Evolutionary conservation across 2,329 filamentous ascomycete genomes (phyloP).

Genomic region (Aspergillus arachidicola): DNA sequence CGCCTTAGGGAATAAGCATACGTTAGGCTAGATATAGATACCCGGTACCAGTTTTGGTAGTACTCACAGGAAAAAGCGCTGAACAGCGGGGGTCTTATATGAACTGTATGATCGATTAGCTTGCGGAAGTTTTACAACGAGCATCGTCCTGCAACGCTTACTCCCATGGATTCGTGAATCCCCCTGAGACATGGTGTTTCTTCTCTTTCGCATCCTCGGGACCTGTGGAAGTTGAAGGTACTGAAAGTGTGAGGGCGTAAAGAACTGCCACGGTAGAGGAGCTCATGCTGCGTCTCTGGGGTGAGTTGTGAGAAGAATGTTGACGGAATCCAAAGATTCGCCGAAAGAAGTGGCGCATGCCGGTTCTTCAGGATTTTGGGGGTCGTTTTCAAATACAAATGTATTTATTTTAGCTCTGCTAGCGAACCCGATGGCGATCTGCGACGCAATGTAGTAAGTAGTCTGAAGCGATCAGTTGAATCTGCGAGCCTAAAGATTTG

Average conservation of each 20-base stretch:
- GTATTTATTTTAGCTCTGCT: neutral
- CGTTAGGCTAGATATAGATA: neutral
- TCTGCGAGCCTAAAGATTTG: neutral
- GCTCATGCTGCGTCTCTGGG: slow-evolving; percentile 36
- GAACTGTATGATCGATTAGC: slow-evolving; percentile 22
- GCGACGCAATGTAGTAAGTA: neutral
- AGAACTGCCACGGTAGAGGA: slow-evolving; percentile 41
- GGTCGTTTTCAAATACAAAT: slow-evolving; percentile 5
- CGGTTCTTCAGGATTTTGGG: neutral
- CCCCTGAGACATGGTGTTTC: slow-evolving; percentile 41
- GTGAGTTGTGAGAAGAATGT: slow-evolving; percentile 15
- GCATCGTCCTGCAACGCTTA: slow-evolving; percentile 22
- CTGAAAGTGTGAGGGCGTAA: slow-evolving; percentile 46
- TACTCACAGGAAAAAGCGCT: slow-evolving; percentile 21
- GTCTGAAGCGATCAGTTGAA: no score
- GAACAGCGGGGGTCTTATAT: slow-evolving; percentile 18
- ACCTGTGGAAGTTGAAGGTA: slow-evolving; percentile 32
- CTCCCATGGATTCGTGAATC: slow-evolving; percentile 51
- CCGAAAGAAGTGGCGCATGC: slow-evolving; percentile 19
- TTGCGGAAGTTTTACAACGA: neutral
- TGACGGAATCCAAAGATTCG: slow-evolving; percentile 26
- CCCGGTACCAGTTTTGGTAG: neutral
- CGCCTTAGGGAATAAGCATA: slow-evolving; percentile 32
- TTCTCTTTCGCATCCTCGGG: slow-evolving; percentile 46
- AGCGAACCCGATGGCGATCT: neutral